These are phyloP conservation scores for Aspergillus tanneri DNA, from an alignment of 2,329 filamentous ascomycete species.

Conservation along the genomic window DNA sequence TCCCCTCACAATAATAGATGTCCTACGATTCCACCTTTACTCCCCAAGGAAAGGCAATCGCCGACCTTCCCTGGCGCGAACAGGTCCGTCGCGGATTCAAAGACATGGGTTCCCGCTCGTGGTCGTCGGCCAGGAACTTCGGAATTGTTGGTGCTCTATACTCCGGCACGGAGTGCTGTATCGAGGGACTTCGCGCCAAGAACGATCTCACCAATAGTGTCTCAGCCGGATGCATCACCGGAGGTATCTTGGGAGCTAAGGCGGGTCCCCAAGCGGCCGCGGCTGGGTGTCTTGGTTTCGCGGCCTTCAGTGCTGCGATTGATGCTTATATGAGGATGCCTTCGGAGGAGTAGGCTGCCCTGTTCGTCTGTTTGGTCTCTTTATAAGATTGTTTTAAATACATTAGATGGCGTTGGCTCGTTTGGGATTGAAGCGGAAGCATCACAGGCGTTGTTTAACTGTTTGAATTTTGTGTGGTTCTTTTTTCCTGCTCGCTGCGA, in stretches of 20 bases:
- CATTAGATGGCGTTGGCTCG: not conserved
- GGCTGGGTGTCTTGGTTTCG: slow-evolving; percentile 88
- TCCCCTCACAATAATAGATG: too few relatives aligned
- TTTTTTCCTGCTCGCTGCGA: too few relatives aligned
- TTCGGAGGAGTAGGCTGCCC: slow-evolving; percentile 39
- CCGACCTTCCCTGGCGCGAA: slow-evolving; percentile 72
- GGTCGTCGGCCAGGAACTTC: slow-evolving; percentile 87
- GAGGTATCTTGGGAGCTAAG: slow-evolving; percentile 79
- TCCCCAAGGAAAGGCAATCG: slow-evolving; percentile 53
- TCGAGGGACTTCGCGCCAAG: slow-evolving; percentile 86
- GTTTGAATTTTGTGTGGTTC: too few relatives aligned
- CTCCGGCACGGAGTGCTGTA: slow-evolving; percentile 89
- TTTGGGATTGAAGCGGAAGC: too few relatives aligned
- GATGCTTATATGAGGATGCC: slow-evolving; percentile 87
- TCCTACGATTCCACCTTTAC: slow-evolving; percentile 92
- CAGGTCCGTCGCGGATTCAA: slow-evolving; percentile 84
- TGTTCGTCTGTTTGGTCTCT: too few relatives aligned
- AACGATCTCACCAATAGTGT: slow-evolving; percentile 90
- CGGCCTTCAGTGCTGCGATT: slow-evolving; percentile 87
- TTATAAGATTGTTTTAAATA: too few relatives aligned
- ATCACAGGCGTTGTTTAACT: too few relatives aligned
- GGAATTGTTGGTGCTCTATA: slow-evolving; percentile 90
- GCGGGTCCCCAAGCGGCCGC: slow-evolving; percentile 86
- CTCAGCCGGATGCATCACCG: slow-evolving; percentile 84
- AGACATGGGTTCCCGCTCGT: slow-evolving; percentile 87